Evolutionary conservation across 768 basidiomycete genomes (phyloP).

Genomic region (Termitomyces sp.): DNA sequence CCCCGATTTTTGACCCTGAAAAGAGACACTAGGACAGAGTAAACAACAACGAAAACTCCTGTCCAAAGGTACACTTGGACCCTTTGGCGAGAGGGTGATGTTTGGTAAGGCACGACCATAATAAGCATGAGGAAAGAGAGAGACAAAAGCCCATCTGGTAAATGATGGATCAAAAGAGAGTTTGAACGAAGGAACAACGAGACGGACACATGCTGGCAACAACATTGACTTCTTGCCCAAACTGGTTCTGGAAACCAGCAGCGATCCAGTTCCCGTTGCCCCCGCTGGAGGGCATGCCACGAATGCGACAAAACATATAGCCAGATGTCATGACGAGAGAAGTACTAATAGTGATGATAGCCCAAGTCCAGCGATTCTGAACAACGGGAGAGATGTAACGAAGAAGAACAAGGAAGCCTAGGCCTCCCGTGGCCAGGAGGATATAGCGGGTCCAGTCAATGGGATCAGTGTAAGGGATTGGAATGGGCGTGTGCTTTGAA

Average conservation of each 20-base stretch:
- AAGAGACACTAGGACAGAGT: constrained; percentile 80
- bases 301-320: constrained; percentile 96
- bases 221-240: constrained; percentile 90
- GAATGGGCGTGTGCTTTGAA: constrained; percentile 68
- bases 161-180: neutral
- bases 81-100: constrained; percentile 72
- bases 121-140: constrained; percentile 79
- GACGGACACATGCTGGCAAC: constrained; percentile 81
- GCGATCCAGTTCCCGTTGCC: constrained; percentile 79
- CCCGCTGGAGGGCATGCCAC: constrained; percentile 68
- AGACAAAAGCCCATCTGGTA: constrained; percentile 79
- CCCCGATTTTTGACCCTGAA: constrained; percentile 92
- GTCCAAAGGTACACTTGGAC: constrained; percentile 90
- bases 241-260: constrained; percentile 84
- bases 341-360: constrained; percentile 49
- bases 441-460: constrained; percentile 65
- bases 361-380: constrained; percentile 78
- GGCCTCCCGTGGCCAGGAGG: constrained; percentile 37
- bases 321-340: constrained; percentile 88
- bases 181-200: neutral
- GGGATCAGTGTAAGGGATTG: constrained; percentile 81
- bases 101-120: constrained; percentile 74
- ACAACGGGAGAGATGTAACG: constrained; percentile 65
- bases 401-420: constrained; percentile 48
- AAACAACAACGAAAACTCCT: constrained; percentile 74